Conservation (phyloP, 1,139 yeast genomes). For the Geotrichum citri-aurantii region DNA sequence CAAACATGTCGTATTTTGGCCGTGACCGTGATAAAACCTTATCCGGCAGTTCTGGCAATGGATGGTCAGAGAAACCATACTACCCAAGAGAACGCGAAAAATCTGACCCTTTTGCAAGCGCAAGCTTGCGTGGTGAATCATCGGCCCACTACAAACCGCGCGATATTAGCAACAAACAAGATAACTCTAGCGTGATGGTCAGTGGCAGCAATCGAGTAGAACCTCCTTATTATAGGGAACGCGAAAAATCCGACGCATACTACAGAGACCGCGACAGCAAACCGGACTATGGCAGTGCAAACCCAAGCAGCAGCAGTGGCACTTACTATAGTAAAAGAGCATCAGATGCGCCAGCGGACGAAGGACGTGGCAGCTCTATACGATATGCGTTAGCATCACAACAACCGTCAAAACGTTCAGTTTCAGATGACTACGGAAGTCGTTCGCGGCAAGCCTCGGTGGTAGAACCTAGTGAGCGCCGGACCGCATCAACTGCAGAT, state of each 20-base stretch:
- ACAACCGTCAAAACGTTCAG: background rate
- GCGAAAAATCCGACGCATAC: background rate
- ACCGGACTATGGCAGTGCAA: background rate
- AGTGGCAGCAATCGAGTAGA: background rate
- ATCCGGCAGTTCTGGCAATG: background rate
- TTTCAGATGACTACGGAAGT: background rate
- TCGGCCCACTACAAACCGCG: background rate
- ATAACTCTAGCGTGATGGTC: background rate
- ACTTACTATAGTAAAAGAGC: background rate
- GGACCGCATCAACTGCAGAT: background rate
- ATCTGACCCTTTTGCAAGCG: background rate
- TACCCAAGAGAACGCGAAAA: background rate
- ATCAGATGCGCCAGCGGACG: background rate
- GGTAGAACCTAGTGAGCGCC: background rate
- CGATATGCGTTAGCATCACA: background rate
- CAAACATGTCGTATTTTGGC: background rate
- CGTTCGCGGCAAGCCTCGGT: background rate
- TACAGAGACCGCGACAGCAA: background rate
- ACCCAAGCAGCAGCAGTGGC: background rate
- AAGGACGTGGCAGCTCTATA: background rate
- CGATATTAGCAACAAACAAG: background rate
- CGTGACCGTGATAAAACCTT: background rate
- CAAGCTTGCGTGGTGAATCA: background rate
- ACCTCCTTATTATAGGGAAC: background rate
- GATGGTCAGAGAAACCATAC: background rate